A percentile compares a stretch with the other conserved stretches of the same genome.
Evolutionary conservation across 306 rosid species (phyloP).

Genomic region (Chamaecrista fasciculata): DNA sequence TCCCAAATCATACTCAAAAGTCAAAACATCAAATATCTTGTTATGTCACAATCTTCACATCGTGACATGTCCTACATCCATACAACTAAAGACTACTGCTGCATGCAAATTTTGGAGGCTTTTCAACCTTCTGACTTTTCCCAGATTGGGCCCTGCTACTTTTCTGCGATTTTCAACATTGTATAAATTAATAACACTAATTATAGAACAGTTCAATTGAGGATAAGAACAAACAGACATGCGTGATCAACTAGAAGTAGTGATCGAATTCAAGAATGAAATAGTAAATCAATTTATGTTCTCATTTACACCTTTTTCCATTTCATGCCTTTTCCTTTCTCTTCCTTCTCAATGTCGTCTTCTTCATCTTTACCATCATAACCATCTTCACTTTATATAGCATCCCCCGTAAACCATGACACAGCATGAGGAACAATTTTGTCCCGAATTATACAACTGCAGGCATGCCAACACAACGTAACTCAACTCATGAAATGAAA

Average conservation of each 20-base stretch:
- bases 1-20: too few species aligned
- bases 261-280: conserved; percentile 4
- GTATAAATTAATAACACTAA: neutral
- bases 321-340: conserved; percentile 50
- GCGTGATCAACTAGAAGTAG: neutral
- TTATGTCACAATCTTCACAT: too few species aligned
- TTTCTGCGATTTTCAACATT: conserved; percentile 36
- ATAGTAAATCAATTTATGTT: neutral
- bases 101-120: conserved; percentile 91
- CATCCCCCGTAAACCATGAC: conserved; percentile 93
- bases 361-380: conserved; percentile 45
- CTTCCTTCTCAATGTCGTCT: conserved; percentile 37
- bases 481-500: too few species aligned
- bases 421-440: conserved; percentile 90
- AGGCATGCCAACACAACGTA: too few species aligned
- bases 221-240: too few species aligned
- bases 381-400: conserved; percentile 60
- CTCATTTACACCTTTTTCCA: conserved; percentile 53
- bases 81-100: conserved; percentile 47
- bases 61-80: too few species aligned
- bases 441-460: conserved; percentile 64
- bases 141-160: conserved; percentile 41
- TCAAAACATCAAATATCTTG: too few species aligned
- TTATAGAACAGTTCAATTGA: conserved; percentile 3
- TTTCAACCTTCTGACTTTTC: conserved; percentile 58